Evolutionary conservation across 1,139 yeast species (phyloP).

Genomic region (Lodderomyces theae): DNA sequence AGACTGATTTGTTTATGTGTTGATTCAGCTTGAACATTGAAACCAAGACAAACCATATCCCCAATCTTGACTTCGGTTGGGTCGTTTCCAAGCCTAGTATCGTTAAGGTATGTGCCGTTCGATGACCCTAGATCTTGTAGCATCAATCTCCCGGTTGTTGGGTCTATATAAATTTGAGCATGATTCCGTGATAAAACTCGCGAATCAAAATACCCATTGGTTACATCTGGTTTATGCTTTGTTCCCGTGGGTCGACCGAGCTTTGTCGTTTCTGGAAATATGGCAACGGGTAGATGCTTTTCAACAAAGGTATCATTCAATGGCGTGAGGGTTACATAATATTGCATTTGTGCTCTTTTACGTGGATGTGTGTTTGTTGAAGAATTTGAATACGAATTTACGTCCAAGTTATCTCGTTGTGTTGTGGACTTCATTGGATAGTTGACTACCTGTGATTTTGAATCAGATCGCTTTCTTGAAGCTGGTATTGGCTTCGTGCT

Average conservation of each 20-base stretch:
- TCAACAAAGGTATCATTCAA: conserved; percentile 79
- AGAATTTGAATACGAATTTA: conserved; percentile 4
- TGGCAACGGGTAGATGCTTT: conserved; percentile 77
- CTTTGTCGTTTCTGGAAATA: conserved; percentile 77
- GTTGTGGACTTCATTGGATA: conserved; percentile 14
- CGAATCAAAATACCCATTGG: conserved; percentile 93
- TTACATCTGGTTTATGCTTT: conserved; percentile 68
- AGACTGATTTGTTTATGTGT: conserved; percentile 87
- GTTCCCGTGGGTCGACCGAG: conserved; percentile 85
- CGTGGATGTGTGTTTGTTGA: conserved; percentile 15
- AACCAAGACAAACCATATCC: conserved; percentile 84
- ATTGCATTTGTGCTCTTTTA: conserved; percentile 35
- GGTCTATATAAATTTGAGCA: conserved; percentile 82
- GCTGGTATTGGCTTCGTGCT: conserved; percentile 2
- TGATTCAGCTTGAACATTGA: conserved; percentile 80
- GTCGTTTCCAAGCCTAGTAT: conserved; percentile 62
- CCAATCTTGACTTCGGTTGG: conserved; percentile 66
- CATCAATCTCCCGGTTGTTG: conserved; percentile 64
- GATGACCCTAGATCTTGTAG: conserved; percentile 86
- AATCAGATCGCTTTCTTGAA: conserved; percentile 37
- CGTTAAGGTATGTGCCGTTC: conserved; percentile 92
- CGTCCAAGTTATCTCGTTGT: background rate
- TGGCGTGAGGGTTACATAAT: conserved; percentile 67
- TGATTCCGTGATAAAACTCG: conserved; percentile 90
- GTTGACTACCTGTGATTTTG: conserved; percentile 34